These are phyloP conservation scores for Clarkia xantiana DNA, from an alignment of 345 rosid species.

Conservation along the genomic window DNA sequence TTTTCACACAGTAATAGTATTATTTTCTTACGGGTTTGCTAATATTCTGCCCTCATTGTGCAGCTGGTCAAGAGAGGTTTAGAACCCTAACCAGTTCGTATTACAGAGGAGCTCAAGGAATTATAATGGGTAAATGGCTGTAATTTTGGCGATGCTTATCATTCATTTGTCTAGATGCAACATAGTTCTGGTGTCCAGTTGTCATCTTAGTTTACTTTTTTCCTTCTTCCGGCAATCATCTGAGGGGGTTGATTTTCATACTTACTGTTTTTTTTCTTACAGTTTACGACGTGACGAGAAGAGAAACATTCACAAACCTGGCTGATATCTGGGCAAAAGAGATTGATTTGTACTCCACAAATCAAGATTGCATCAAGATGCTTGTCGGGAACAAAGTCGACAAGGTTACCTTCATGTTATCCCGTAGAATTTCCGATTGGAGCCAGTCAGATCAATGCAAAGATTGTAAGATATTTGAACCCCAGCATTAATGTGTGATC, in stretches of 20 bases:
- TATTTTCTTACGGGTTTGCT: no score
- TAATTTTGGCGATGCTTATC: not conserved
- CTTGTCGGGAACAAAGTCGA: constrained; percentile 96
- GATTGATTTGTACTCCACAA: constrained; percentile 79
- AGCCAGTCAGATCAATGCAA: no score
- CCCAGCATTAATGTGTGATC: no score
- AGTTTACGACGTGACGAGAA: constrained; percentile 83
- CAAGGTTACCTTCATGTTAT: constrained; percentile 36
- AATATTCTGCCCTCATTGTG: constrained; percentile 4
- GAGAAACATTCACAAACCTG: constrained; percentile 88
- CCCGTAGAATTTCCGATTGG: no score
- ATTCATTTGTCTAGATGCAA: no score
- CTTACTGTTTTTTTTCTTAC: constrained; percentile 2
- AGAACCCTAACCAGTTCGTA: constrained; percentile 87
- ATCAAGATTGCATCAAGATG: constrained; percentile 91
- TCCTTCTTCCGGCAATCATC: no score
- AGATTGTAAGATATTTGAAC: no score
- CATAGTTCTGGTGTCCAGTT: no score
- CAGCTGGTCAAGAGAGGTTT: constrained; percentile 98
- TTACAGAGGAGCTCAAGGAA: constrained; percentile 96
- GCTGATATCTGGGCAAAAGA: constrained; percentile 94
- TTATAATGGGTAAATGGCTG: constrained; percentile 56
- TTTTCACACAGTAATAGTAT: no score
- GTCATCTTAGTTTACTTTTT: no score
- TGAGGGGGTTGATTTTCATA: not conserved